A percentile compares a stretch with the other conserved stretches of the same genome.
phyloP scores from a whole-genome alignment of 208 protist species.

The Histomonas meleagridis region DNA sequence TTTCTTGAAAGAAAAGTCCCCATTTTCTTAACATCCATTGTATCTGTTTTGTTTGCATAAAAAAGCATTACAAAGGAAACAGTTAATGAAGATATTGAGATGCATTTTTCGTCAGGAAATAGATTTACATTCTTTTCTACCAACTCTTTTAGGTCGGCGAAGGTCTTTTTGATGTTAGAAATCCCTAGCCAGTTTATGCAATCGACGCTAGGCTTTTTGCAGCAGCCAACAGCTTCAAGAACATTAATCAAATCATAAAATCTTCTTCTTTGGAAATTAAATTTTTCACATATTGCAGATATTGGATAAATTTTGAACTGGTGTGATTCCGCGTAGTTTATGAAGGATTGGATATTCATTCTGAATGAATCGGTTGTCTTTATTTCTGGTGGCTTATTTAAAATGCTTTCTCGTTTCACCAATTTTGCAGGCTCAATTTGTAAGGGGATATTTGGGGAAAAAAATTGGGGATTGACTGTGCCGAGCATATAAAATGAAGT shows the following conservation, averaged over 20 bases:
- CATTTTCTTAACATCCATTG: not conserved
- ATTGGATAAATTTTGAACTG: too few relatives aligned
- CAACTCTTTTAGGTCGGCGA: not conserved
- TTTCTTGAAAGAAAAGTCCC: not conserved
- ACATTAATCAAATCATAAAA: not conserved
- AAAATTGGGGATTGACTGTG: too few relatives aligned
- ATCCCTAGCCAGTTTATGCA: not conserved
- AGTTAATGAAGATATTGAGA: not conserved
- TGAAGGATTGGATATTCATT: too few relatives aligned
- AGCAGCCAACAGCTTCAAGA: not conserved
- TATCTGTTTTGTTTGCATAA: not conserved
- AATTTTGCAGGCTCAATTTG: too few relatives aligned
- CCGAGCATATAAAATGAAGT: too few relatives aligned
- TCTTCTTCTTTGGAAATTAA: not conserved
- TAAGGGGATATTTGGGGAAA: too few relatives aligned
- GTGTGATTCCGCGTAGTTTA: too few relatives aligned
- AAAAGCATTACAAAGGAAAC: not conserved
- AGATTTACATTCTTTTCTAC: not conserved
- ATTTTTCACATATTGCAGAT: not conserved
- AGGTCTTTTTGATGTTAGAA: not conserved
- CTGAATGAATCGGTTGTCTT: too few relatives aligned
- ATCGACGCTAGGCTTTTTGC: not conserved
- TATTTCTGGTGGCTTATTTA: too few relatives aligned
- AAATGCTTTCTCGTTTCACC: too few relatives aligned
- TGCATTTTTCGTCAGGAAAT: not conserved